phyloP scores from a whole-genome alignment of 2,329 filamentous ascomycete genomes.

The Aspergillus fijiensis region DNA sequence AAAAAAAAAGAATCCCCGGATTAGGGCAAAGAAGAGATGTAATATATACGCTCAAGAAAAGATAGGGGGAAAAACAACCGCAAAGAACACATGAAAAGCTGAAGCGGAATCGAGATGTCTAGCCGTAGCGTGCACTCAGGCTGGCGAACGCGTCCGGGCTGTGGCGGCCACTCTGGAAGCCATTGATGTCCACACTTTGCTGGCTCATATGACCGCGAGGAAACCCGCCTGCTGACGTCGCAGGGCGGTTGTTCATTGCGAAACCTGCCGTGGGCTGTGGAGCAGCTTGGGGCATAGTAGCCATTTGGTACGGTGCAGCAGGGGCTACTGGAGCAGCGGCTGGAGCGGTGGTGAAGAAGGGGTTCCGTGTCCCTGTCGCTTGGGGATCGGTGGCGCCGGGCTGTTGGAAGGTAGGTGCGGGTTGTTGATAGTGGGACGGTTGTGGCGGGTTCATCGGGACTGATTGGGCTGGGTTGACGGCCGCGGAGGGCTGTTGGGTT shows the following conservation, averaged over 20 bases:
- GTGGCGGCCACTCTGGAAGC: slow-evolving; percentile 48
- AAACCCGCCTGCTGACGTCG: slow-evolving; percentile 19
- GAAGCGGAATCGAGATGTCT: slow-evolving; percentile 6
- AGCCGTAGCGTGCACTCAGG: slow-evolving; percentile 48
- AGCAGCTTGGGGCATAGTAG: slow-evolving; percentile 2
- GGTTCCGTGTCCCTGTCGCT: slow-evolving; percentile 27
- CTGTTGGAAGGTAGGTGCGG: slow-evolving; percentile 1
- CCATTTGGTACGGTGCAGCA: neutral
- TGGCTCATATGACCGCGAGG: slow-evolving; percentile 45
- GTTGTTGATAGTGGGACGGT: slow-evolving; percentile 15
- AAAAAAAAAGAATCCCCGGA: neutral
- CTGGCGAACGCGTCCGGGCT: slow-evolving; percentile 54
- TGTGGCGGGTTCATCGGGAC: slow-evolving; percentile 8
- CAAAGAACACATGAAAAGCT: too few species aligned
- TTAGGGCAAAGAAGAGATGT: slow-evolving; percentile 5
- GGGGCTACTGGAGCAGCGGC: slow-evolving; percentile 8
- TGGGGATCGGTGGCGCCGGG: slow-evolving; percentile 22
- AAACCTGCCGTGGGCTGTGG: slow-evolving; percentile 15
- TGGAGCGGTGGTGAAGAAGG: slow-evolving; percentile 22
- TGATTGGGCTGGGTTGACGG: slow-evolving; percentile 25
- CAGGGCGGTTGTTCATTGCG: slow-evolving; percentile 15
- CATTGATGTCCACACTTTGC: slow-evolving; percentile 50
- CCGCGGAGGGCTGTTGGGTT: slow-evolving; percentile 21
- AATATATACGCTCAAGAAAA: neutral
- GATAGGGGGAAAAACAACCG: neutral